phyloP scores from a whole-genome alignment of 179 eudicot genomes.

The Vitellaria paradoxa region DNA sequence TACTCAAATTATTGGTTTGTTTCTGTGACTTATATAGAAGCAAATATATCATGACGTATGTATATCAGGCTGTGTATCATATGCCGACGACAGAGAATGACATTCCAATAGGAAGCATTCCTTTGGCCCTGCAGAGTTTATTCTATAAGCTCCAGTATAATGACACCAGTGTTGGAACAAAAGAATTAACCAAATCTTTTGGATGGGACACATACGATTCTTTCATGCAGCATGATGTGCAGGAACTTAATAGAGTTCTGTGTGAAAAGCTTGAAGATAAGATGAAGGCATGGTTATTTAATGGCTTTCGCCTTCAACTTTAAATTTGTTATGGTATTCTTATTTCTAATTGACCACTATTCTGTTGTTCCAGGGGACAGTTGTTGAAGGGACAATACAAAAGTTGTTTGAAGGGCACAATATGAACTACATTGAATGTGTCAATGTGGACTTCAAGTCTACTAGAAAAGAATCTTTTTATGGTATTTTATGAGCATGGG shows the following conservation, averaged over 20 bases:
- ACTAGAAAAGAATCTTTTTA: constrained; percentile 84
- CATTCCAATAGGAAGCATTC: constrained; percentile 71
- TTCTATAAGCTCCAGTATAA: constrained; percentile 81
- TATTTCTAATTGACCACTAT: not conserved
- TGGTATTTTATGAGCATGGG: constrained; percentile 34
- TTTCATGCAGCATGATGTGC: constrained; percentile 92
- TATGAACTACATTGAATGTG: constrained; percentile 86
- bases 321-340: not conserved
- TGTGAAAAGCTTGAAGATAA: constrained; percentile 84
- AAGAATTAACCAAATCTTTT: constrained; percentile 80
- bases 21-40: not conserved
- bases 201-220: constrained; percentile 93
- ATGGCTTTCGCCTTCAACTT: not conserved
- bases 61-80: constrained; percentile 76
- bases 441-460: constrained; percentile 78
- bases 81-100: constrained; percentile 90
- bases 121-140: constrained; percentile 80
- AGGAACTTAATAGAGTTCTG: constrained; percentile 76
- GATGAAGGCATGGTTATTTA: constrained; percentile 56
- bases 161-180: constrained; percentile 74
- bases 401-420: constrained; percentile 85
- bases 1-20: not conserved
- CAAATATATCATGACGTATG: constrained; percentile 15
- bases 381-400: constrained; percentile 86
- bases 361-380: constrained; percentile 61